A percentile compares a stretch with the other conserved stretches of the same genome.
Conservation (phyloP, 179 eudicot genomes). For the Patellifolia procumbens region DNA sequence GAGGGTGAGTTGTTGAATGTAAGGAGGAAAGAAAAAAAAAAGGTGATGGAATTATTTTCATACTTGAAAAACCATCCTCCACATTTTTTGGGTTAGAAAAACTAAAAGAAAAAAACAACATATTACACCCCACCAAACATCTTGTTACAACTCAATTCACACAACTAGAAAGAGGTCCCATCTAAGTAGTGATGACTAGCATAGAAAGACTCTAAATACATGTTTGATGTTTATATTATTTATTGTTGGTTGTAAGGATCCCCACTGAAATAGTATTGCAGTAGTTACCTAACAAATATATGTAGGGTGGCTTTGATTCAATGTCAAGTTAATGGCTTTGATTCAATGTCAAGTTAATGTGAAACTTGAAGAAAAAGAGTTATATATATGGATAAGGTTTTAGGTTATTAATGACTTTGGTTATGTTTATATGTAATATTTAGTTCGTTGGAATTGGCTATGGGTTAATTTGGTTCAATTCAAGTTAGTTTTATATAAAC, state of each 20-base stretch:
- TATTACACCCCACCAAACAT: constrained; percentile 12
- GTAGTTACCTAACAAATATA: constrained; percentile 14
- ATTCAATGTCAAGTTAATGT: constrained; percentile 10
- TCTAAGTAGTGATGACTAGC: not conserved
- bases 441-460: too few species aligned
- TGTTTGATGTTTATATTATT: constrained; percentile 1
- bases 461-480: too few species aligned
- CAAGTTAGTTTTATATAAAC: too few species aligned
- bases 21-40: not conserved
- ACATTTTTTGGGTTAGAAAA: not conserved
- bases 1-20: not conserved
- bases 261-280: constrained; percentile 7
- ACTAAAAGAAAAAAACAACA: not conserved
- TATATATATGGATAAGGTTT: too few species aligned
- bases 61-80: constrained; percentile 4
- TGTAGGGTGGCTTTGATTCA: constrained; percentile 12
- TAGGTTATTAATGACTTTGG: too few species aligned
- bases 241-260: constrained; percentile 15
- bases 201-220: constrained; percentile 6
- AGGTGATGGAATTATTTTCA: not conserved
- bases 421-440: too few species aligned
- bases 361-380: not conserved
- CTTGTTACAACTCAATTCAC: constrained; percentile 11
- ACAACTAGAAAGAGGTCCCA: constrained; percentile 20
- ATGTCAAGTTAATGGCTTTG: too few species aligned